Evolutionary conservation across 2,329 filamentous ascomycete genomes (phyloP), one percentile per base, ranked within the genome.

Genomic region (Epicoccum nigrum): DNA sequence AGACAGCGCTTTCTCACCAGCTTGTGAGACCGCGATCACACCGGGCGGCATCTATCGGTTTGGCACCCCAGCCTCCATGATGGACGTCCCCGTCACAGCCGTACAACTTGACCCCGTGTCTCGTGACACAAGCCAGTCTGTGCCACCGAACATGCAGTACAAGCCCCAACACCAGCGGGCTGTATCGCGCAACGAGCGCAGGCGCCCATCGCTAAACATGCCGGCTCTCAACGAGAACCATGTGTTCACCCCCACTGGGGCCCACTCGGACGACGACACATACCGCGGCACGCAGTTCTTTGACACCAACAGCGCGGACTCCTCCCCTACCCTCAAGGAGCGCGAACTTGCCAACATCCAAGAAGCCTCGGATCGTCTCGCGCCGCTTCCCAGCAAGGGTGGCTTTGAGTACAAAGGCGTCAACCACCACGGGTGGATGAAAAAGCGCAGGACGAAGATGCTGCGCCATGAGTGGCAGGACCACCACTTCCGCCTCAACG

Each of bases 401-500:
- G 69, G 69, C 19, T 70, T 71, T 43, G 49, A 57, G 23, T 75
- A 75, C 58, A 64, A 69, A 19, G 84, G 85, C 49, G 75, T 88
- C 56, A 83, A 84, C 27, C 90, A 92, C 73, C 84, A 89, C 41
- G 94, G 94, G 1, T 92, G 87, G 74, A 96, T 99, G 86, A 92
- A 91, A 81, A 96, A 96, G 81, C 90, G 93, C 69, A 91, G 91
- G 77, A 95, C 88, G 27, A 86, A 86, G 67, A 86, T 96, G 79
- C 83, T 96, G 54, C 89, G 91, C 34, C 90, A 96, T 73, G 92
- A 97, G 77, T 97, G 92, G 92, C 86, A 92, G 67, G 90, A 95
- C 71, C 88, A 91, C 62, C 94, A 93, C 77, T 95, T 94, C 72
- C 91, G 90, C 20, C 86, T 97, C 57, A 86, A 86, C 38, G 79